A percentile compares a stretch with the other conserved stretches of the same genome.
Evolutionary conservation across 2,329 filamentous ascomycete species (phyloP).

Genomic region (Pezicula carpinea): DNA sequence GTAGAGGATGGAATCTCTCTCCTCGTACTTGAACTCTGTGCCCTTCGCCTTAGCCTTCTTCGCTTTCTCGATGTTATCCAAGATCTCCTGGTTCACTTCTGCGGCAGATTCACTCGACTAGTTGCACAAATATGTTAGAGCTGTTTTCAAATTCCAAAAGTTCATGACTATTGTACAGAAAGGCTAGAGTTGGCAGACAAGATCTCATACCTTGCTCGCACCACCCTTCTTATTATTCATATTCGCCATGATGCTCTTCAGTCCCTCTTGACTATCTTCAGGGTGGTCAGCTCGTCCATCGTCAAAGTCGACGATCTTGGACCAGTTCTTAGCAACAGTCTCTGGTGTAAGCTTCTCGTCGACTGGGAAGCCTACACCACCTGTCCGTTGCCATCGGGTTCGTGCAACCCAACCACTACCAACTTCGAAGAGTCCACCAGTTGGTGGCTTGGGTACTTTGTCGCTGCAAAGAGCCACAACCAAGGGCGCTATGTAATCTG

Average conservation of each 20-base stretch:
- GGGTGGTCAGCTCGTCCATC: constrained; percentile 85
- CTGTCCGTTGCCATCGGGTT: constrained; percentile 91
- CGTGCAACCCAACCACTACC: constrained; percentile 89
- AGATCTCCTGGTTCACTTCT: constrained; percentile 54
- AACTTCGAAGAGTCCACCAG: constrained; percentile 87
- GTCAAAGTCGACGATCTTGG: constrained; percentile 80
- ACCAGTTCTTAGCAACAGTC: constrained; percentile 71
- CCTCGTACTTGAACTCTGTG: constrained; percentile 76
- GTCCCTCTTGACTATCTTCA: constrained; percentile 67
- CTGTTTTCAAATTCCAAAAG: constrained; percentile 16
- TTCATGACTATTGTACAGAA: constrained; percentile 16
- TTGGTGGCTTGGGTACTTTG: constrained; percentile 77
- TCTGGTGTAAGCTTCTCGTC: constrained; percentile 82
- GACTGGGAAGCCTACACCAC: constrained; percentile 86
- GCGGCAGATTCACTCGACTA: constrained; percentile 27
- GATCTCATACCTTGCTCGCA: constrained; percentile 52
- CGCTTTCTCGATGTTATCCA: constrained; percentile 71
- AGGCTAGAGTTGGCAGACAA: constrained; percentile 1
- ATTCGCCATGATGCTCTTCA: constrained; percentile 78
- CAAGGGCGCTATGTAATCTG: constrained; percentile 92
- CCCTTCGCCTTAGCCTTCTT: constrained; percentile 67
- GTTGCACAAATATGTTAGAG: constrained; percentile 19
- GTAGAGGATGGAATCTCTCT: constrained; percentile 89
- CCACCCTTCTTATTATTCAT: constrained; percentile 67
- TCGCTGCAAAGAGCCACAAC: constrained; percentile 83